Conservation (phyloP, 441 rosid genomes). For the Adansonia gregorii region DNA sequence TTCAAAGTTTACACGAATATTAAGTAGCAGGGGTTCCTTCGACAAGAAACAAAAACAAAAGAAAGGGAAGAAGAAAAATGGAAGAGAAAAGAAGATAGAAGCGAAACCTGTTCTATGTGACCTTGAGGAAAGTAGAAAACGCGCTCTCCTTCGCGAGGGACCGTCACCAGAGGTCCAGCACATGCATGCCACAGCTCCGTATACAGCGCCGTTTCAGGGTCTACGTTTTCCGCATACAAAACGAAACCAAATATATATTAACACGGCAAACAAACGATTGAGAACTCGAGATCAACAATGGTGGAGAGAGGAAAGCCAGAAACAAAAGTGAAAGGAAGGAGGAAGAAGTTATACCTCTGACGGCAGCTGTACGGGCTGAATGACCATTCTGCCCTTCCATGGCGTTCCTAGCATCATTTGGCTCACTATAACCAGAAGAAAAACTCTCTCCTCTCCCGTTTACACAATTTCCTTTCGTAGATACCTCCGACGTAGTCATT, state of each 20-base stretch:
- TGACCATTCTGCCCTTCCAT: conserved; percentile 56
- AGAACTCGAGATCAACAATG: background rate
- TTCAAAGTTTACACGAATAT: background rate
- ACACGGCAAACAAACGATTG: background rate
- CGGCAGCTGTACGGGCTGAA: conserved; percentile 38
- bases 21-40: background rate
- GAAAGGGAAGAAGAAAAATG: background rate
- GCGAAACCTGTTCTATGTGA: conserved; percentile 86
- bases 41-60: background rate
- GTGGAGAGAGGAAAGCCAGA: background rate
- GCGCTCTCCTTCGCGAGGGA: conserved; percentile 81
- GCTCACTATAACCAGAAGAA: conserved; percentile 50
- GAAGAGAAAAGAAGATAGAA: background rate
- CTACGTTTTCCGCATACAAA: conserved; percentile 29
- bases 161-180: conserved; percentile 96
- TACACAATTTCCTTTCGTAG: conserved; percentile 48
- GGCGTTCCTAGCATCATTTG: conserved; percentile 39
- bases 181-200: conserved; percentile 98
- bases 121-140: conserved; percentile 97
- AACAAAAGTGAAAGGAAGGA: conserved; percentile 6
- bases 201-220: conserved; percentile 77
- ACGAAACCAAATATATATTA: background rate
- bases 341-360: conserved; percentile 39
- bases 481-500: conserved; percentile 63
- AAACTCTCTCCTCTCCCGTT: conserved; percentile 61